phyloP scores from a whole-genome alignment of 352 stramenopile genomes.

The Phytophthora syringae region DNA sequence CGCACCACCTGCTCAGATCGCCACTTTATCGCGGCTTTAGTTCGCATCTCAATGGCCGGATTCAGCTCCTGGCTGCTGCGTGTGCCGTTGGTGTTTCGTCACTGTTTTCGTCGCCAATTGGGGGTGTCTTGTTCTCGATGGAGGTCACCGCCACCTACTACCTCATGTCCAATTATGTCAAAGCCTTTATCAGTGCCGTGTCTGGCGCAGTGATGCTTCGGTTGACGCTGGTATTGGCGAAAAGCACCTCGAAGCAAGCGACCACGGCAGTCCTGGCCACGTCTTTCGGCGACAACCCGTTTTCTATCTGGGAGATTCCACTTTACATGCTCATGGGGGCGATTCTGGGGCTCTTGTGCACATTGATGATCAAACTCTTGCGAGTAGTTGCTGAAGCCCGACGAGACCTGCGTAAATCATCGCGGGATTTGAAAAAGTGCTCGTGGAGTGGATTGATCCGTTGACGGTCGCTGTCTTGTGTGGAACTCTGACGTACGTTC shows the following conservation, averaged over 20 bases:
- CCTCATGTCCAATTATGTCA: conserved; percentile 87
- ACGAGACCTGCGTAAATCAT: conserved; percentile 31
- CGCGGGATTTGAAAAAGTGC: conserved; percentile 43
- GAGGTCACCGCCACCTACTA: conserved; percentile 90
- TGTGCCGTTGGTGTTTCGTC: conserved; percentile 91
- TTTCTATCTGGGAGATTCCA: conserved; percentile 62
- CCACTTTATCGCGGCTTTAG: conserved; percentile 70
- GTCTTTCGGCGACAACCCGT: conserved; percentile 43
- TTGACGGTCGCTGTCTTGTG: conserved; percentile 62
- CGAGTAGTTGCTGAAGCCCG: conserved; percentile 47
- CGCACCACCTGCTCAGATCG: conserved; percentile 85
- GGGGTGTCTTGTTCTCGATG: conserved; percentile 93
- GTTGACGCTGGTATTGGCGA: conserved; percentile 51
- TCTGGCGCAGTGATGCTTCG: conserved; percentile 72
- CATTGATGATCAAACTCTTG: conserved; percentile 51
- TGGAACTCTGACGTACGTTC: conserved; percentile 63
- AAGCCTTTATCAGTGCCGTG: conserved; percentile 82
- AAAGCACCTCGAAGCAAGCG: conserved; percentile 49
- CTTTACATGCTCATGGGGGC: conserved; percentile 57
- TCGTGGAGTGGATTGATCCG: conserved; percentile 63
- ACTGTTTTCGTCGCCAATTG: conserved; percentile 93
- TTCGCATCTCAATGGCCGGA: conserved; percentile 62
- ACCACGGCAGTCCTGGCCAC: conserved; percentile 48
- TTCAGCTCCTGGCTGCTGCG: conserved; percentile 90
- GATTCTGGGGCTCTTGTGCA: conserved; percentile 53